phyloP scores from a whole-genome alignment of 495 filamentous ascomycete species.

The Aspergillus coremiiformis region DNA sequence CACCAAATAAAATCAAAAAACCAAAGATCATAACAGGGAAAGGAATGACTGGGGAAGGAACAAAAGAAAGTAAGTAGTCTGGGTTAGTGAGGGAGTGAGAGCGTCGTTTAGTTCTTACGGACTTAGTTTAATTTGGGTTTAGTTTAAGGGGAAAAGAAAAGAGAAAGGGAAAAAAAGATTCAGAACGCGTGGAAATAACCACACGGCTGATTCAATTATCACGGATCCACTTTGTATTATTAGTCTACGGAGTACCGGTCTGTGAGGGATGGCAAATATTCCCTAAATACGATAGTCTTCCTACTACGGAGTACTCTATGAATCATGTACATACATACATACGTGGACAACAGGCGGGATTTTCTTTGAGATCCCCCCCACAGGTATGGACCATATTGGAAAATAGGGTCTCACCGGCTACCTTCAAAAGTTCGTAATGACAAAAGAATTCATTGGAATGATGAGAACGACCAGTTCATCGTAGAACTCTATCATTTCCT shows the following conservation, averaged over 20 bases:
- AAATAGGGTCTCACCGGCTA: not conserved
- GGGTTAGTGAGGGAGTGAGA: not conserved
- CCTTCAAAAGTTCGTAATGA: too few species aligned
- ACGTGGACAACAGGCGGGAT: too few species aligned
- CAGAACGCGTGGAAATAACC: constrained; percentile 1
- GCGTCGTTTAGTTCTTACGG: not conserved
- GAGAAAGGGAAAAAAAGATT: not conserved
- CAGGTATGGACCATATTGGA: too few species aligned
- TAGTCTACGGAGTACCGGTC: not conserved
- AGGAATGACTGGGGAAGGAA: constrained; percentile 17
- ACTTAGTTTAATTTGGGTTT: not conserved
- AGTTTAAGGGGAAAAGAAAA: not conserved
- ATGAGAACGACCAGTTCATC: not conserved
- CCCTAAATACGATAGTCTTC: too few species aligned
- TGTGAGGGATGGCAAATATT: too few species aligned
- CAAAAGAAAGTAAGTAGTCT: constrained; percentile 20
- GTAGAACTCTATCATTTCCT: not conserved
- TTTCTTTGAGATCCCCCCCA: too few species aligned
- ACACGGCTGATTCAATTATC: too few species aligned
- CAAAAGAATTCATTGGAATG: too few species aligned
- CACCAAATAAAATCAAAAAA: constrained; percentile 20
- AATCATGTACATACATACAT: too few species aligned
- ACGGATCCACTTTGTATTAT: not conserved
- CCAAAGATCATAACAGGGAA: constrained; percentile 8
- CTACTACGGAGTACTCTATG: too few species aligned